Evolutionary conservation across 345 rosid species (phyloP).

Genomic region (Arabidopsis arenosa): DNA sequence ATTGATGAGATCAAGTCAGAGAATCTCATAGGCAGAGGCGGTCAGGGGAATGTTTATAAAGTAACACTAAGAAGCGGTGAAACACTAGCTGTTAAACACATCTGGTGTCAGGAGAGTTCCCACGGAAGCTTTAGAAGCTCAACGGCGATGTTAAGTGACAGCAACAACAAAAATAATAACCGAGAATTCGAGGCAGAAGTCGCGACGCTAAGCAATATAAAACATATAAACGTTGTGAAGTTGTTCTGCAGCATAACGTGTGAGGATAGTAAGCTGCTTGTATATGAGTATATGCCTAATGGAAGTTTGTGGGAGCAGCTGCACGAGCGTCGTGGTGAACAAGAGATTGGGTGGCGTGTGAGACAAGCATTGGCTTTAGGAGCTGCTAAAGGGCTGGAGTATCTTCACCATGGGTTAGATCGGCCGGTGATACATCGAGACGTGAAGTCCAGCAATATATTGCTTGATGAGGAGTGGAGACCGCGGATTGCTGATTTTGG

Average conservation of each 20-base stretch:
- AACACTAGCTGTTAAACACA: constrained; percentile 83
- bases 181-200: constrained; percentile 75
- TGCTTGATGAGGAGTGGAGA: constrained; percentile 82
- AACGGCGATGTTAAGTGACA: constrained; percentile 51
- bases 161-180: constrained; percentile 45
- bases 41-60: constrained; percentile 84
- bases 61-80: constrained; percentile 61
- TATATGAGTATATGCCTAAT: constrained; percentile 80
- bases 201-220: constrained; percentile 66
- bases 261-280: constrained; percentile 83
- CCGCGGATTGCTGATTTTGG: constrained; percentile 93
- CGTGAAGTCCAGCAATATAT: constrained; percentile 84
- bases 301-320: constrained; percentile 91
- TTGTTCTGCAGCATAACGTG: constrained; percentile 83
- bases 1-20: constrained; percentile 62
- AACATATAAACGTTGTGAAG: constrained; percentile 91
- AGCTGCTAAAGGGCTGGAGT: constrained; percentile 83
- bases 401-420: constrained; percentile 80
- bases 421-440: constrained; percentile 83
- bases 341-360: constrained; percentile 66
- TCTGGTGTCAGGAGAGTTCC: constrained; percentile 50
- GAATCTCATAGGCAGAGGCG: constrained; percentile 86
- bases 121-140: constrained; percentile 50
- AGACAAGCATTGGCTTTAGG: constrained; percentile 76
- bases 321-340: constrained; percentile 56